Base-by-base conservation (phyloP, 305 asterid species). In the Caryopteris hybrid region DNA sequence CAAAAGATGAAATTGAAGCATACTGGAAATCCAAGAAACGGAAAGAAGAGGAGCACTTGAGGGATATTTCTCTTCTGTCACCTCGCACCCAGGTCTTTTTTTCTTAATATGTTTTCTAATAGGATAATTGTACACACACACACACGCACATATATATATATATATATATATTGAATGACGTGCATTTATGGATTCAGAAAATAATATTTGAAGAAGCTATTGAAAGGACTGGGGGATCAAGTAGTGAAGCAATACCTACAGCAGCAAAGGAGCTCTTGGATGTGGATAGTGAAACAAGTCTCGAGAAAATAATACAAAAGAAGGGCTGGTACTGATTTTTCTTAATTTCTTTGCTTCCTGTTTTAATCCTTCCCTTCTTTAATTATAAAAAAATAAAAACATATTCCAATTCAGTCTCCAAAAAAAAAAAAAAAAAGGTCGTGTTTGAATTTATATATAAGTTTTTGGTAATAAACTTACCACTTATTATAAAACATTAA, bases 1-100 rank as follows among this genome's bases (percentile, higher is more conserved):
- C 98, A 0, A 92, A 76, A 50, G 95, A 73, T 4, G 96, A 83
- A 52, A 88, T 90, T 5, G 90, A 81, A 10, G 73, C 88, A 2
- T 92, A 67, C 50, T 92, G 98, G 98, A 90, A 79, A 75, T 76
- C 82, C 0, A 88, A 77, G 83, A 88, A 88, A 75, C 55, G 25
- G 8, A 85, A 74, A 23, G 95, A 90, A 64, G 86, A 88, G 36
- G 95, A 90, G 25, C 95, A 89, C 78, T 74, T 84, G 54, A 83
- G 66, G 59, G 83, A 87, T 55, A 70, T 76, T 31, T 83, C 91
- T 54, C 64, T 63, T 34, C 59, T 84, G 17, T 88, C 97, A 5
- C 95, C 96, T 7, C 79, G 86, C 18, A 76, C 78, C 34, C 86
- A 79, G 80, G 89, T 88, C 1, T 64, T 46, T 6, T 41, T 16